Evolutionary conservation across 352 stramenopile species (phyloP).

Genomic region (Pythium insidiosum): DNA sequence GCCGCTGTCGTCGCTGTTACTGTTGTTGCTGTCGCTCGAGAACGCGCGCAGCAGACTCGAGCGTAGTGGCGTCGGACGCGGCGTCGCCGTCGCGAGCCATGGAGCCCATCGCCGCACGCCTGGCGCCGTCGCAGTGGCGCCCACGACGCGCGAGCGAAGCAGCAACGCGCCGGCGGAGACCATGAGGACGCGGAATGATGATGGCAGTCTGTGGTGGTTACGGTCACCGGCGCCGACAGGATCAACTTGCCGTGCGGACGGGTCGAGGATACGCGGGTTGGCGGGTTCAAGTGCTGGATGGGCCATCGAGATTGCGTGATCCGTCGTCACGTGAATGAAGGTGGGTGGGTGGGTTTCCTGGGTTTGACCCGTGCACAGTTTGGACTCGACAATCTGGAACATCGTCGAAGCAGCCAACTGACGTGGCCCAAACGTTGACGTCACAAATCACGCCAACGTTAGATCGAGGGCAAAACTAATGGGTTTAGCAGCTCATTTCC

Average conservation of each 20-base stretch:
- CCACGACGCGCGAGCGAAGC: constrained; percentile 16
- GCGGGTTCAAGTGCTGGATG: too few species aligned
- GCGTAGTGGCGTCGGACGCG: not conserved
- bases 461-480: too few species aligned
- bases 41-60: constrained; percentile 5
- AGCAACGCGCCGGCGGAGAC: constrained; percentile 14
- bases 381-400: constrained; percentile 18
- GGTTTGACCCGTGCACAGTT: too few species aligned
- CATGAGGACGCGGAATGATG: constrained; percentile 4
- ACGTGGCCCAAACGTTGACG: too few species aligned
- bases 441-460: too few species aligned
- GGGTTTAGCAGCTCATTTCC: too few species aligned
- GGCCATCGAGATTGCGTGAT: not conserved
- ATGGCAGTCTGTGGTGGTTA: not conserved
- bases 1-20: constrained; percentile 6
- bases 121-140: too few species aligned
- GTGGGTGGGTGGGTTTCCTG: constrained; percentile 7
- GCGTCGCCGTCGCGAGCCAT: constrained; percentile 1
- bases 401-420: too few species aligned
- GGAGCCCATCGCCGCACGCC: too few species aligned
- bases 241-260: too few species aligned
- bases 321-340: not conserved
- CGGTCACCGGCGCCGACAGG: too few species aligned
- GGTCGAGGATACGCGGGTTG: too few species aligned
- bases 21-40: constrained; percentile 7